Base-by-base conservation (phyloP, 257 asterid genomes). In the Salvia rosmarinus region DNA sequence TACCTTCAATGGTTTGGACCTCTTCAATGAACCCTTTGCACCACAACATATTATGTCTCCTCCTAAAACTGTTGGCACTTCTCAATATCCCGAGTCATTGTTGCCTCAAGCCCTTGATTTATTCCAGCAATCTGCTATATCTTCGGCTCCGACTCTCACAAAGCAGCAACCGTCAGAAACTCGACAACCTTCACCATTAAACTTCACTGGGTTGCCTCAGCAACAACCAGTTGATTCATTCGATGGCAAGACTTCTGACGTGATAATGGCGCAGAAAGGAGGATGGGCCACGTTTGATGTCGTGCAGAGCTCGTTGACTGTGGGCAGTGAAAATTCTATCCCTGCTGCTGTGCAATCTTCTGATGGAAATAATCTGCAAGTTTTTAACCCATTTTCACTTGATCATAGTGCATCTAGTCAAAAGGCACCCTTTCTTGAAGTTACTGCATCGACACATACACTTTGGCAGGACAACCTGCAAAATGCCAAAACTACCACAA, bases 11-110 rank as follows among this genome's bases (percentile, higher is more conserved):
- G 80, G 82, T 71, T 47, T 82, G 68, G 89, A 88, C 81, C 86
- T 86, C 58, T 86, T 79, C 65, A 77, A 59, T 78, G 80, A 83
- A 67, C 82, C 89, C 12, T 79, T 61, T 78, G 83, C 80, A 19
- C 71, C 74, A 9, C 78, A 82, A 79, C 59, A 52, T 72, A 71
- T 64, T 69, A 72, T n/a, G n/a, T n/a, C 84, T 21, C 78, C 87
- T 46, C 69, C 81, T 72, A 49, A 75, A 40, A 68, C 72, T 71
- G 54, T 43, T 70, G 67, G 64, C 40, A 64, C 70, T 50, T 61
- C 88, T 81, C 76, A 76, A 16, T 76, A 75, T 25, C 81, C 88
- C 10, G 88, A 78, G 74, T 56, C 85, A 61, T 68, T 81, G 6
- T 64, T 79, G 28, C 70, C 67, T 70, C 80, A 74, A 59, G 64